phyloP scores from a whole-genome alignment of 2,329 filamentous ascomycete species.

The Verticillium tricorpus region DNA sequence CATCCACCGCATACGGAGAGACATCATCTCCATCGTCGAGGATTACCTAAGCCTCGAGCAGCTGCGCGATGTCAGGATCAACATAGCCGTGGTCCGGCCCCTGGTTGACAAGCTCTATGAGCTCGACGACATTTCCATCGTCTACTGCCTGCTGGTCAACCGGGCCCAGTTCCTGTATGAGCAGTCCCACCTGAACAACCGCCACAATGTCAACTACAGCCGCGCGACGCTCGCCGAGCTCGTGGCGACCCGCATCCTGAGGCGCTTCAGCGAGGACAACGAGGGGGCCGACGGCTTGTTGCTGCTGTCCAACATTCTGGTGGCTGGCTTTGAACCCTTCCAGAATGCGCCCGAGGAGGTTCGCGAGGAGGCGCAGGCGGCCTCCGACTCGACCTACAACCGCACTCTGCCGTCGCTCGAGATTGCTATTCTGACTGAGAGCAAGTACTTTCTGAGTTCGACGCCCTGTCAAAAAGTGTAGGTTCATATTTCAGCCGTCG shows the following conservation, averaged over 20 bases:
- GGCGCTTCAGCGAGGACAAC: constrained; percentile 75
- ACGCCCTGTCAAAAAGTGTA: constrained; percentile 74
- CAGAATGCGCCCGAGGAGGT: constrained; percentile 72
- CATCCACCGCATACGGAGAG: constrained; percentile 66
- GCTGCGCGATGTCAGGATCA: constrained; percentile 75
- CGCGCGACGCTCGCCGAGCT: constrained; percentile 76
- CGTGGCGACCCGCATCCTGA: constrained; percentile 71
- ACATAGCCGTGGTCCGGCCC: constrained; percentile 72
- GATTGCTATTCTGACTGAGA: constrained; percentile 77
- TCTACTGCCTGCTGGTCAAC: constrained; percentile 82
- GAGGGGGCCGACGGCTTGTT: constrained; percentile 66
- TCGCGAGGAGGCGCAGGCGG: constrained; percentile 49
- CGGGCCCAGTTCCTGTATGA: constrained; percentile 74
- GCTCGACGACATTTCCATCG: constrained; percentile 73
- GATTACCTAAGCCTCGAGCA: constrained; percentile 66
- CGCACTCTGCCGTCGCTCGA: constrained; percentile 73
- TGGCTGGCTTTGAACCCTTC: constrained; percentile 81
- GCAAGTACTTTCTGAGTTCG: constrained; percentile 71
- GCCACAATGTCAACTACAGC: constrained; percentile 77
- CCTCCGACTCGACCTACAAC: constrained; percentile 42
- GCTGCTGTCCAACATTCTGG: constrained; percentile 71
- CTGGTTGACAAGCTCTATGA: constrained; percentile 81
- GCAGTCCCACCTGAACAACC: constrained; percentile 69
- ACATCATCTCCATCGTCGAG: constrained; percentile 60
- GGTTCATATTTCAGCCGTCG: constrained; percentile 11